Base-by-base conservation (phyloP, 371 early-diverging fungal genomes). In the Conidiobolus incongruus region DNA sequence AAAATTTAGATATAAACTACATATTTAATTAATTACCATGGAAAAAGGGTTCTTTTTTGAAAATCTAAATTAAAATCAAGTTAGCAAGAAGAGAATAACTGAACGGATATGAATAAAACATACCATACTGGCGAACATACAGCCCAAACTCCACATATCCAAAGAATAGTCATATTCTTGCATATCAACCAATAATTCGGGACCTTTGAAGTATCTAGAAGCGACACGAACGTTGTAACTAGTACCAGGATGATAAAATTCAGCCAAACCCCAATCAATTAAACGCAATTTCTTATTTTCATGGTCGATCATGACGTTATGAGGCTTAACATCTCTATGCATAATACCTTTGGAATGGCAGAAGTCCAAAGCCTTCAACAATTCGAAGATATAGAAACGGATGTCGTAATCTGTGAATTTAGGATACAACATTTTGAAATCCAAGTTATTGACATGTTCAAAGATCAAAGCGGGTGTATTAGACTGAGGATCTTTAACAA, bases 221-320 rank as follows among this genome's bases (percentile, higher is more conserved):
- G 99, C 99, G 6, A 99, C 99, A 38, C 98, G 75, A 26, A 99
- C 98, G 52, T 93, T 98, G 66, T 97, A 99, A 47, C 84, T 82
- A 31, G 81, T 87, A 29, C 85, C 85, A 22, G 98, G 93, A 50
- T 96, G 93, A 66, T 98, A 98, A 52, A 97, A 98, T 61, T 99
- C 99, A 16, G 99, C 99, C 40, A 99, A 67, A 24, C 99, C 99
- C 97, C 99, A 99, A 68, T 99, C 99, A 52, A 99, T 98, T 50
- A 99, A 69, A 32, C 93, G 81, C 34, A 93, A 77, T 61, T 79
- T 75, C 51, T 80, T 78, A 59, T 81, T 77, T 52, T 78, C 80
- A 52, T 92, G 93, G 59, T 98, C 92, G 56, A 99, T 98, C 88
- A 99, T 97, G 21, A 99, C 94, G 54, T 99, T 99, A 58, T 96